phyloP scores from a whole-genome alignment of 176 grass and related monocot species.

The Dactylis glomerata region DNA sequence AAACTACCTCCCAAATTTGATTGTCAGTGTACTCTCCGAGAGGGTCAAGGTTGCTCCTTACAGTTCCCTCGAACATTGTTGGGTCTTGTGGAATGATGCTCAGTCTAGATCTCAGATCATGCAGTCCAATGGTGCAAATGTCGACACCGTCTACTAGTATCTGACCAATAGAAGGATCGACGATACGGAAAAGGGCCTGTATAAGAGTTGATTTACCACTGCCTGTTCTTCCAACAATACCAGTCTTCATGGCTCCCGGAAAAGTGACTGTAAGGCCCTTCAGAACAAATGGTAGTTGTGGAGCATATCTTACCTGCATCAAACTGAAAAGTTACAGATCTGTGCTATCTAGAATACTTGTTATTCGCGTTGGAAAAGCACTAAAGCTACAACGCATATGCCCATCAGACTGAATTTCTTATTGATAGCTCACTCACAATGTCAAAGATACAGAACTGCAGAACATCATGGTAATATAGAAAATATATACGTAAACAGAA shows the following conservation, averaged over 20 bases:
- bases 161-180: conserved; percentile 66
- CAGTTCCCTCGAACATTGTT: conserved; percentile 85
- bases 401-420: background rate
- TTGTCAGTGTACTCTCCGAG: conserved; percentile 74
- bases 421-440: background rate
- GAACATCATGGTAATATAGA: background rate
- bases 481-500: background rate
- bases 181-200: conserved; percentile 80
- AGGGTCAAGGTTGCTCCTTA: conserved; percentile 90
- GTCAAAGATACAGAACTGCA: background rate
- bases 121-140: conserved; percentile 82
- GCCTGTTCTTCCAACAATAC: conserved; percentile 89
- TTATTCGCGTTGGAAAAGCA: background rate
- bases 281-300: conserved; percentile 71
- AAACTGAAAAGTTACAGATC: background rate
- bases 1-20: conserved; percentile 84
- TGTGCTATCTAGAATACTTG: background rate
- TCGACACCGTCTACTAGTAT: conserved; percentile 71
- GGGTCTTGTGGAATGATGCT: conserved; percentile 97
- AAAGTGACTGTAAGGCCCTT: conserved; percentile 70
- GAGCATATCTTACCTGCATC: conserved; percentile 67
- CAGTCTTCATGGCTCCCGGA: conserved; percentile 75
- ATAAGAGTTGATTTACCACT: conserved; percentile 95
- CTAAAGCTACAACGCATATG: background rate
- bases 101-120: conserved; percentile 80